Base-by-base conservation (phyloP, 2,329 filamentous ascomycete species). In the Aspergillus unguis region DNA sequence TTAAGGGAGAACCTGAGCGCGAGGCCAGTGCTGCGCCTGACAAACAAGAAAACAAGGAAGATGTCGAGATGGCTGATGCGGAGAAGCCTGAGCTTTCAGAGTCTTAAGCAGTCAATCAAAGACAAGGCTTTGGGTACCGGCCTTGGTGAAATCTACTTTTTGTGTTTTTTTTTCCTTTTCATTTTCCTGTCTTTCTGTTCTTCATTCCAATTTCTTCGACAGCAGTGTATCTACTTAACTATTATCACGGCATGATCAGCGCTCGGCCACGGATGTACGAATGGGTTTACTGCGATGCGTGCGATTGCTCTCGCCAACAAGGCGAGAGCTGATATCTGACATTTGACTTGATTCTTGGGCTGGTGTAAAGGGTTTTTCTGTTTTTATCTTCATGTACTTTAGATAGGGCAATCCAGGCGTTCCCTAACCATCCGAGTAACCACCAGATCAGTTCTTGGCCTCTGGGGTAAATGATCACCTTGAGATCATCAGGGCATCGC, bases 51-150 rank as follows among this genome's bases (percentile, higher is more conserved):
- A 57, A 61, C 40, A 58, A 62, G 29, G 62, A 64, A 28, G 65
- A 67, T 44, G 61, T 65, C 4, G 69, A 72, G 40, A 73, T 73
- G 71, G 57, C 61, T 0, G 70, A 73, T 36, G 68, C 63, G 5
- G 66, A 66, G 48, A 57, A 65, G 29, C 36, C 61, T 6, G 60
- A 59, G 53, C 44, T 44, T 40, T 62, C 58, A 50, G 61, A 62
- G 29, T 42, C 50, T 17, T 52, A 29, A 17, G 17, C 17, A 17
- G 17, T 17, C 17, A 17, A 17, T 17, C 17, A 17, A 17, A 17
- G 17, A 17, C 17, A 17, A 17, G 17, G 17, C 17, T 17, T 17
- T 17, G 17, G 17, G 17, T 17, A 17, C 17, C 17, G 17, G 17
- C 11, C 51, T 43, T 32, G 32, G 48, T 50, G 48, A 50, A 40